phyloP scores from a whole-genome alignment of 1,284 basidiomycete genomes.

The Leccinum ponderosum region DNA sequence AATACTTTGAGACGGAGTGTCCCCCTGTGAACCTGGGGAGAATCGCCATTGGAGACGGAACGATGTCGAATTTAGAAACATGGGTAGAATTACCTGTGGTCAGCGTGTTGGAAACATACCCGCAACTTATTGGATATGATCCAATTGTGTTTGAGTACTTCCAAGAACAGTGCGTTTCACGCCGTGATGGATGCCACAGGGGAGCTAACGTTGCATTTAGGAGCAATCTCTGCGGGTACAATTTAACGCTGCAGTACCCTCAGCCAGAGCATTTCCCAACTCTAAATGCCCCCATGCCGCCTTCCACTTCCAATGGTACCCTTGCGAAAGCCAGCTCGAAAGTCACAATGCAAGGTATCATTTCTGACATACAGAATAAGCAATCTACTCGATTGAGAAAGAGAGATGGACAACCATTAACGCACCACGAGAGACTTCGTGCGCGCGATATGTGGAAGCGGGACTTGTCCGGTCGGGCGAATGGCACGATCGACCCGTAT shows the following conservation, averaged over 20 bases:
- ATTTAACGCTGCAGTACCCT: slow-evolving; percentile 72
- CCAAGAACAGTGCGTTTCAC: slow-evolving; percentile 51
- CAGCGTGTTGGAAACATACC: slow-evolving; percentile 60
- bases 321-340: not conserved
- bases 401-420: not conserved
- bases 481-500: slow-evolving; percentile 57
- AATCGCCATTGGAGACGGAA: slow-evolving; percentile 69
- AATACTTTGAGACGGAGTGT: slow-evolving; percentile 56
- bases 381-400: not conserved
- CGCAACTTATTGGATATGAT: slow-evolving; percentile 42
- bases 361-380: slow-evolving; percentile 14
- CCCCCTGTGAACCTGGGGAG: slow-evolving; percentile 65
- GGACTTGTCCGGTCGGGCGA: slow-evolving; percentile 44
- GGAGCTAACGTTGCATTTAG: slow-evolving; percentile 34
- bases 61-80: slow-evolving; percentile 46
- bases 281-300: slow-evolving; percentile 33
- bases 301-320: slow-evolving; percentile 16
- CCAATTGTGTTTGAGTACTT: slow-evolving; percentile 65
- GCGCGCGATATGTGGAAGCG: slow-evolving; percentile 47
- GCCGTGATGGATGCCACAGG: not conserved
- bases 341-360: slow-evolving; percentile 13
- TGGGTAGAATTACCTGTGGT: slow-evolving; percentile 56
- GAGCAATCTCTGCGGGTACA: slow-evolving; percentile 60
- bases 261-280: slow-evolving; percentile 57
- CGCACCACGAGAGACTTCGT: slow-evolving; percentile 7